Evolutionary conservation across 2,329 filamentous ascomycete genomes (phyloP).

Genomic region (Penicillium sp.): DNA sequence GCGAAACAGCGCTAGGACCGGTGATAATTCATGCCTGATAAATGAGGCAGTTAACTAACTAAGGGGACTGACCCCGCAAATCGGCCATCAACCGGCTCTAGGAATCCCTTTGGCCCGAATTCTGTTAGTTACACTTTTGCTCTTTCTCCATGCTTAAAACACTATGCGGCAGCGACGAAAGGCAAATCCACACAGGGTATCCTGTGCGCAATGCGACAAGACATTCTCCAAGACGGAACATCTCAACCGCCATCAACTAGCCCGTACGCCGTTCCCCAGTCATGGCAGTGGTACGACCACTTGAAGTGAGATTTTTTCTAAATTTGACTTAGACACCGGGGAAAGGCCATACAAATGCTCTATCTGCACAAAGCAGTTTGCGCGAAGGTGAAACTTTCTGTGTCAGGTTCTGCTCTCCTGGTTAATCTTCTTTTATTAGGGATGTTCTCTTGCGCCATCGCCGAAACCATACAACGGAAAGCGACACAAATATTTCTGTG

Average conservation of each 20-base stretch:
- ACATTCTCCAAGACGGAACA: conserved; percentile 12
- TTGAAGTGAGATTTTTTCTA: not conserved
- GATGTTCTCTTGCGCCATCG: conserved; percentile 12
- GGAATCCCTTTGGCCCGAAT: not conserved
- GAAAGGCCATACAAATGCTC: conserved; percentile 10
- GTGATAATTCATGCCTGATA: not conserved
- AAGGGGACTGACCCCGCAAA: not conserved
- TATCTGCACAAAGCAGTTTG: conserved; percentile 6
- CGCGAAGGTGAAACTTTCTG: not conserved
- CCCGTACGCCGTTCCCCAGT: not conserved
- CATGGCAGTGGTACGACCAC: not conserved
- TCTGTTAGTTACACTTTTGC: not conserved
- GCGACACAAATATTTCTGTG: not conserved
- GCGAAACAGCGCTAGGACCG: not conserved
- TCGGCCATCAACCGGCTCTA: not conserved
- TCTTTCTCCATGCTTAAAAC: not conserved
- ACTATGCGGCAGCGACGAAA: not conserved
- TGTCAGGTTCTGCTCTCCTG: not conserved
- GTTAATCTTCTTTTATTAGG: not conserved
- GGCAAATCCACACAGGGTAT: not conserved
- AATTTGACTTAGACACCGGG: conserved; percentile 2
- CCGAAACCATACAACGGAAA: conserved; percentile 1
- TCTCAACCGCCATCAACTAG: conserved; percentile 9
- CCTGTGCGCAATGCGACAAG: conserved; percentile 10
- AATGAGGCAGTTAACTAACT: not conserved